Conservation (phyloP, 768 basidiomycete genomes). For the Artomyces pyxidatus region DNA sequence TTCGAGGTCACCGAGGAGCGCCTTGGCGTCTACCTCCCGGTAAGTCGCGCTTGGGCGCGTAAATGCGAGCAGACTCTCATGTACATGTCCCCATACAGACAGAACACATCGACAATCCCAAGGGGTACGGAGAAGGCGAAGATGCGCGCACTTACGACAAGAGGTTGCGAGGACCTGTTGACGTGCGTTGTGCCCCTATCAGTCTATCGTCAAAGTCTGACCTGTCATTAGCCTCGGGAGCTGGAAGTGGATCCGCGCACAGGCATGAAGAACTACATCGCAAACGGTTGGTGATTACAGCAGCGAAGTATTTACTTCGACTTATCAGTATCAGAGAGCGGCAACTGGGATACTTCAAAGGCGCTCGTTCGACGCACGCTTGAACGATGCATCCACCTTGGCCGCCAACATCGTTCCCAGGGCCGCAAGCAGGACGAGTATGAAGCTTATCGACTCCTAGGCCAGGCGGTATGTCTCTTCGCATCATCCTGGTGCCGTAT, state of each 20-base stretch:
- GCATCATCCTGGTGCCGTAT: not conserved
- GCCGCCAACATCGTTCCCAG: conserved; percentile 50
- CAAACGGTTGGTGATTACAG: conserved; percentile 4
- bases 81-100: conserved; percentile 31
- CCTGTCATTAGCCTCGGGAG: conserved; percentile 55
- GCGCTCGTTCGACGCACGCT: conserved; percentile 67
- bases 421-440: conserved; percentile 63
- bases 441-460: conserved; percentile 75
- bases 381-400: conserved; percentile 71
- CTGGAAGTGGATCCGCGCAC: conserved; percentile 77
- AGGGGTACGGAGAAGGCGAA: conserved; percentile 79
- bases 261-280: conserved; percentile 77
- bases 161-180: conserved; percentile 72
- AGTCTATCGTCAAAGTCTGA: not conserved
- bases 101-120: conserved; percentile 91
- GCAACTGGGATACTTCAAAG: conserved; percentile 85
- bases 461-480: conserved; percentile 44
- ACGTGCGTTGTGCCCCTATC: conserved; percentile 36
- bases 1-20: conserved; percentile 83
- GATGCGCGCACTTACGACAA: conserved; percentile 77
- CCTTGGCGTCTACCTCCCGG: conserved; percentile 79
- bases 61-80: not conserved
- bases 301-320: not conserved
- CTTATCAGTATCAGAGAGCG: conserved; percentile 37
- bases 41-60: conserved; percentile 23